Evolutionary conservation across 2,329 filamentous ascomycete genomes (phyloP), one percentile per base, ranked within the genome.

Genomic region (Magnaporthales sp.): DNA sequence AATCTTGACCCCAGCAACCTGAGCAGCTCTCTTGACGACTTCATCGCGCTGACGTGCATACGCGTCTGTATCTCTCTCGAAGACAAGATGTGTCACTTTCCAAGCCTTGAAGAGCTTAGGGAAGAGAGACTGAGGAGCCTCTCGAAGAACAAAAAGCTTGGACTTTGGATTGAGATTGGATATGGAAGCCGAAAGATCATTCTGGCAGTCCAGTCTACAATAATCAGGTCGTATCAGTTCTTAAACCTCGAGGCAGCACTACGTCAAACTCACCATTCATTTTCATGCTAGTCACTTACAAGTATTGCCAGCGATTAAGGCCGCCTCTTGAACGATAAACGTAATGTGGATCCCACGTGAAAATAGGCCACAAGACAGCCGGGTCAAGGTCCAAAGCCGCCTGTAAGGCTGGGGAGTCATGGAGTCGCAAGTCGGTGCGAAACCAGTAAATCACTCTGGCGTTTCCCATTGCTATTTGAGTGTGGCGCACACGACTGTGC

Each of bases 41-140:
- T 80, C 80, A 75, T 93, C 91, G 64, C 91, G 78, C 56, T 86
- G 83, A 19, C 84, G 81, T 4, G 81, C 89, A 76, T 93, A 93
- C 0, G 88, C 81, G 78, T 93, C 91, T 0, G 89, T 91, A 71
- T 93, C 91, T 72, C 89, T 90, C 74, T 93, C 91, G 71, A 92
- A 93, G 0, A 92, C 90, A 5, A 93, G 77, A 76, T 93, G 90
- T 0, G 89, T 91, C 29, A 91, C 86, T 1, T 84, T 83, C 91
- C 90, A 93, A 22, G 84, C 83, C 71, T 86, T 86, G 80, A 92
- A 90, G 1, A 93, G 78, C 75, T 91, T 91, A 1, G 88, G 87
- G 3, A 93, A 81, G 1, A 92, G 75, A 0, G 87, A 91, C 72
- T 90, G 88, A 0, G 90, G 90, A 0, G 84, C 88, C 77, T 92